Percentiles rank a stretch among this genome's conserved stretches.
These are phyloP conservation scores for Suillus subluteus DNA, from an alignment of 768 basidiomycete species.

Conservation along the genomic window DNA sequence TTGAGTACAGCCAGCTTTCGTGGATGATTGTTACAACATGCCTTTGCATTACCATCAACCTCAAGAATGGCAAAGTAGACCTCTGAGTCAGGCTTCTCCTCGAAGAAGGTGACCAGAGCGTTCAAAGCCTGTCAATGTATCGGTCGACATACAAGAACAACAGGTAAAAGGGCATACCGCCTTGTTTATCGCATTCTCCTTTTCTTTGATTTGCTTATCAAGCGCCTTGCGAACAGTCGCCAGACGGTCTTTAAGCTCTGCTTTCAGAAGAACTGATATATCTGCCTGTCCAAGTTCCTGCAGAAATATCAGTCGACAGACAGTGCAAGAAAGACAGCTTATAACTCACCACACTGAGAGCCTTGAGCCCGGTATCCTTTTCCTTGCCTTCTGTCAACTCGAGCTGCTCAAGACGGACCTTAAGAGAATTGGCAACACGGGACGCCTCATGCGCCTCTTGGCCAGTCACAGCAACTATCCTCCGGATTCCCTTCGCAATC, in stretches of 20 bases:
- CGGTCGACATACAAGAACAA: not conserved
- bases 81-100: constrained; percentile 70
- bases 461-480: constrained; percentile 93
- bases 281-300: constrained; percentile 90
- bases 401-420: constrained; percentile 62
- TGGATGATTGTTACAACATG: constrained; percentile 27
- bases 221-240: constrained; percentile 76
- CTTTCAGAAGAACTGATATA: constrained; percentile 85
- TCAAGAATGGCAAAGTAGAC: constrained; percentile 74
- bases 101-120: constrained; percentile 70
- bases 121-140: constrained; percentile 64
- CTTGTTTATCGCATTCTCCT: constrained; percentile 76
- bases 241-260: constrained; percentile 76
- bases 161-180: constrained; percentile 48
- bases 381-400: constrained; percentile 68
- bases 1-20: constrained; percentile 9
- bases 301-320: constrained; percentile 2
- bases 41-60: constrained; percentile 87
- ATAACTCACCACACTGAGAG: constrained; percentile 67
- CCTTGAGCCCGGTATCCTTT: constrained; percentile 88
- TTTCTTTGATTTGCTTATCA: constrained; percentile 84
- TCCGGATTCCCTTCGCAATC: constrained; percentile 96
- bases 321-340: not conserved
- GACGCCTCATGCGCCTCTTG: constrained; percentile 87
- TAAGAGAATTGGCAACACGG: constrained; percentile 65